Conservation (phyloP, 345 rosid genomes). For the Chamaenerion angustifolium region DNA sequence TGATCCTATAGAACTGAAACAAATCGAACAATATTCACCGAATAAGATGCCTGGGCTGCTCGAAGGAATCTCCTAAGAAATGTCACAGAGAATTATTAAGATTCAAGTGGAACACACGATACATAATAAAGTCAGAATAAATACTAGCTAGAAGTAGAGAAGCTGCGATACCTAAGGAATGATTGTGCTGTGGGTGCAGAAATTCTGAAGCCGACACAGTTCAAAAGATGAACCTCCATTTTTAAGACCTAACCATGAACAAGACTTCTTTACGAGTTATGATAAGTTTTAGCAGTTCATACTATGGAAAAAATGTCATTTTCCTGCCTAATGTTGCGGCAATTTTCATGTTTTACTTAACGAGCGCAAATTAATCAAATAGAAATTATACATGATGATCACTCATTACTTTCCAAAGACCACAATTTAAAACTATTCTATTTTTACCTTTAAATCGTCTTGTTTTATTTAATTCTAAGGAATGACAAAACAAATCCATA, state of each 20-base stretch:
- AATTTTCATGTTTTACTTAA: too few relatives aligned
- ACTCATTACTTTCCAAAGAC: too few relatives aligned
- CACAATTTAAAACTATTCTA: too few relatives aligned
- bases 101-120: background rate
- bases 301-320: too few relatives aligned
- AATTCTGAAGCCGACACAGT: slow-evolving; percentile 54
- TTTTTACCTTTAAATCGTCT: too few relatives aligned
- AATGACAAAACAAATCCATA: too few relatives aligned
- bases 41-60: slow-evolving; percentile 68
- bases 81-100: background rate
- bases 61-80: slow-evolving; percentile 69
- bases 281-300: too few relatives aligned
- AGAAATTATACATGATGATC: too few relatives aligned
- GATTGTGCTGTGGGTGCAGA: slow-evolving; percentile 65
- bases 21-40: slow-evolving; percentile 25
- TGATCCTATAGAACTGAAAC: background rate
- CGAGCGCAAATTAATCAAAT: too few relatives aligned
- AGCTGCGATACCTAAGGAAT: slow-evolving; percentile 51
- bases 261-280: too few relatives aligned
- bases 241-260: slow-evolving; percentile 39
- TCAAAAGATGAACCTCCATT: slow-evolving; percentile 63
- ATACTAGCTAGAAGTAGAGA: background rate
- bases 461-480: too few relatives aligned
- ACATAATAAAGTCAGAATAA: background rate
- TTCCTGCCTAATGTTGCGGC: too few relatives aligned